Percentiles rank a stretch among this genome's conserved stretches.
These are phyloP conservation scores for Amesomyces nigricolor DNA, from an alignment of 2,329 filamentous ascomycete genomes.

Conservation along the genomic window DNA sequence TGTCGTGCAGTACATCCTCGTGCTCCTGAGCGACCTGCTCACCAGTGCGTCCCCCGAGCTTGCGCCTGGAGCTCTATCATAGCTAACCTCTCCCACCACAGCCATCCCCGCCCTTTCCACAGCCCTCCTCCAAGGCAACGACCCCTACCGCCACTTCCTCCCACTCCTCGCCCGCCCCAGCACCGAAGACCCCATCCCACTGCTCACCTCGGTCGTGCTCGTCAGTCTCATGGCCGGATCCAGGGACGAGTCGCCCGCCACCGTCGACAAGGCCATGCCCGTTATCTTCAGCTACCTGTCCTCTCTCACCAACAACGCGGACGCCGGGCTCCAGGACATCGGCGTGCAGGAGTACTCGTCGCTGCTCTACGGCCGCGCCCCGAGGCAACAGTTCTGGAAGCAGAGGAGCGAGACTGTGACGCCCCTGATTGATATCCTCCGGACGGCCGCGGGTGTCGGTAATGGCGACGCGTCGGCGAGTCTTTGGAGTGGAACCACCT, in stretches of 20 bases:
- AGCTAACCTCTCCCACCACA: conserved; percentile 35
- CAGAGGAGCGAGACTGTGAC: conserved; percentile 79
- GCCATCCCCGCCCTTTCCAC: conserved; percentile 74
- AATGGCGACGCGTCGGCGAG: conserved; percentile 59
- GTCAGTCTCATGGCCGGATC: conserved; percentile 69
- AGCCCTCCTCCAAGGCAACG: conserved; percentile 66
- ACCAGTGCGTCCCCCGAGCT: conserved; percentile 55
- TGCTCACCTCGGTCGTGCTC: conserved; percentile 84
- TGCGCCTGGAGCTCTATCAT: not conserved
- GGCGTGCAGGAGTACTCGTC: conserved; percentile 88
- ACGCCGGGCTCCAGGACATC: conserved; percentile 90
- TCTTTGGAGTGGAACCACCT: conserved; percentile 54
- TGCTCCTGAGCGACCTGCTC: conserved; percentile 80
- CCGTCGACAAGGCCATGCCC: conserved; percentile 66
- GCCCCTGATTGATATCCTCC: conserved; percentile 77
- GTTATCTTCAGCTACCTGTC: conserved; percentile 83
- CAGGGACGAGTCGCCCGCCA: conserved; percentile 57
- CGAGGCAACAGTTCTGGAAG: conserved; percentile 83
- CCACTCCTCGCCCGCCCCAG: conserved; percentile 77
- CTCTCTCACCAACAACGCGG: conserved; percentile 73
- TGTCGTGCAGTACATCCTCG: conserved; percentile 91
- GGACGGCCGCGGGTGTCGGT: conserved; percentile 66
- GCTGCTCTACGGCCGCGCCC: conserved; percentile 67
- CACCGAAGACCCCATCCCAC: conserved; percentile 73
- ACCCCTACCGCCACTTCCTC: conserved; percentile 79